phyloP scores from a whole-genome alignment of 441 rosid species.

The Adansonia rubrostipa region DNA sequence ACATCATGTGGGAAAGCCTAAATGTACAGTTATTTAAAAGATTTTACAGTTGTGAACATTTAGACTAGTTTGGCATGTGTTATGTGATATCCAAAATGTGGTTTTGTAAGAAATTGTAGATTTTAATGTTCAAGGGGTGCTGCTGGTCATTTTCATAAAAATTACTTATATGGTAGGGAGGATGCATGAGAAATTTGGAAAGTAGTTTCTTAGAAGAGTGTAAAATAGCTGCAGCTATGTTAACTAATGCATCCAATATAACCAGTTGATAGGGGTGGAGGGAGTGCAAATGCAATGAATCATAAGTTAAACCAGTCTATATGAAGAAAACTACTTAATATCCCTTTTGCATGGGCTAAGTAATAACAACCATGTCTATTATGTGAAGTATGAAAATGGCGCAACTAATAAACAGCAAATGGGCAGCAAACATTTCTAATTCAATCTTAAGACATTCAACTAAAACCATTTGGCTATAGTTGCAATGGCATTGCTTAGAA shows the following conservation, averaged over 20 bases:
- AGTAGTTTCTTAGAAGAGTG: neutral
- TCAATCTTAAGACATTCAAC: neutral
- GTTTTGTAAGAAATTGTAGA: neutral
- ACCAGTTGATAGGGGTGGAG: neutral
- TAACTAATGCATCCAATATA: neutral
- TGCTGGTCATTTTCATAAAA: neutral
- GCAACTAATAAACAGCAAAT: neutral
- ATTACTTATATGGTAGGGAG: neutral
- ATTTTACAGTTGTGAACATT: neutral
- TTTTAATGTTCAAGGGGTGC: neutral
- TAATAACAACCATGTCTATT: neutral
- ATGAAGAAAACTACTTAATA: neutral
- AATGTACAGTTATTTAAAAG: neutral
- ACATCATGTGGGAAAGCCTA: neutral
- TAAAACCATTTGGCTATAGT: neutral
- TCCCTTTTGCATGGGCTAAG: neutral
- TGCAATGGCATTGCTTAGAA: neutral
- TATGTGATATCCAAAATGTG: neutral
- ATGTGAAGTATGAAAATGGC: neutral
- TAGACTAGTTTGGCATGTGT: neutral
- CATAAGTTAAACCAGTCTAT: neutral
- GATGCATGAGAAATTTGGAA: neutral
- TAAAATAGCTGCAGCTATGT: neutral
- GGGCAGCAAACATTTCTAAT: neutral
- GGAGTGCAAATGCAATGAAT: neutral